These are phyloP conservation scores for Lepiota brunneoincarnata DNA, from an alignment of 768 basidiomycete species.

Conservation along the genomic window DNA sequence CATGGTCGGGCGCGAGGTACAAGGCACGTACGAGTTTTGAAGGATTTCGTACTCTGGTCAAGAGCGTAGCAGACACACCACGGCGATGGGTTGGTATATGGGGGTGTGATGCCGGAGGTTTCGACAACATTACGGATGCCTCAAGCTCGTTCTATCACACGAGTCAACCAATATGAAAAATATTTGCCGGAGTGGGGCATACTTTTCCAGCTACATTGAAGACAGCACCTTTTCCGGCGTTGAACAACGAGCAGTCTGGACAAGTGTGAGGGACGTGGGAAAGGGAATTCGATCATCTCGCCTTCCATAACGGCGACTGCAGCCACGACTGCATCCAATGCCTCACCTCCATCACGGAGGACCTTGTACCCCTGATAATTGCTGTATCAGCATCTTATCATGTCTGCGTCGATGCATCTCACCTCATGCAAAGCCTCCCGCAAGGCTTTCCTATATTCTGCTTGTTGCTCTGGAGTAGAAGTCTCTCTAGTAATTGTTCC, in stretches of 20 bases:
- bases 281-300: conserved; percentile 19
- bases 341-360: conserved; percentile 67
- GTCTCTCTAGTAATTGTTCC: conserved; percentile 59
- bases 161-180: background rate
- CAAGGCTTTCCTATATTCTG: conserved; percentile 56
- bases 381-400: background rate
- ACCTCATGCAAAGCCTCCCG: conserved; percentile 50
- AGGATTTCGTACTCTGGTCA: conserved; percentile 70
- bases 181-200: conserved; percentile 4
- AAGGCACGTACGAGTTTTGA: conserved; percentile 66
- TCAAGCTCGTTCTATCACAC: conserved; percentile 72
- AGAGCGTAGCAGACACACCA: conserved; percentile 61
- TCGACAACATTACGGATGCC: conserved; percentile 77
- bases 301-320: conserved; percentile 77
- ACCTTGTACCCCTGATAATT: conserved; percentile 52
- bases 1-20: conserved; percentile 63
- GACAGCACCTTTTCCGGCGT: conserved; percentile 77
- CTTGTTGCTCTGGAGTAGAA: conserved; percentile 60
- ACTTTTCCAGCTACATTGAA: conserved; percentile 83
- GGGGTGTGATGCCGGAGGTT: conserved; percentile 66
- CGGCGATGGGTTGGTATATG: conserved; percentile 56
- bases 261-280: background rate
- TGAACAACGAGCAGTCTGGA: conserved; percentile 75
- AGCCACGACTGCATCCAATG: conserved; percentile 78
- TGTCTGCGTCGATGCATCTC: background rate